Evolutionary conservation across 139 green algal species (phyloP).

Genomic region (Ettlia oleoabundans): DNA sequence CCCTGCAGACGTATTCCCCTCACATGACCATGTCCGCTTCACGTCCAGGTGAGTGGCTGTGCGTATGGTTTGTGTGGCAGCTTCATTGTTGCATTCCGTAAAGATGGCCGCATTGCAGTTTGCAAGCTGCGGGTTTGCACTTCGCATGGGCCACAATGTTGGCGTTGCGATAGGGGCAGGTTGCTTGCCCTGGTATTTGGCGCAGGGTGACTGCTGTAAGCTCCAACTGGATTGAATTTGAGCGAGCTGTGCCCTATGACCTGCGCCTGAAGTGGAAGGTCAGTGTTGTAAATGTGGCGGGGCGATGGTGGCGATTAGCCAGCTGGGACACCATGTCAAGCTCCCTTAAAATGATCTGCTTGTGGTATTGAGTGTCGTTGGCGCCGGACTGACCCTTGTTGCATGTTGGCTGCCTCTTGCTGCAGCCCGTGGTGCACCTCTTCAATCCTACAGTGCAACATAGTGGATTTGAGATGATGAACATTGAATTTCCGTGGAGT

Average conservation of each 20-base stretch:
- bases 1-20: conserved; percentile 5
- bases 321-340: too few relatives aligned
- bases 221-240: conserved; percentile 15
- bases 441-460: not conserved
- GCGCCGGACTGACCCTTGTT: too few relatives aligned
- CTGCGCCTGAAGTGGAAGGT: conserved; percentile 22
- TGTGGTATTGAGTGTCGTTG: too few relatives aligned
- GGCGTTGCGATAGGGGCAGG: too few relatives aligned
- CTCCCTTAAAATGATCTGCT: too few relatives aligned
- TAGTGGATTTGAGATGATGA: conserved; percentile 16
- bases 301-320: too few relatives aligned
- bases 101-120: too few relatives aligned
- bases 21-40: conserved; percentile 15
- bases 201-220: conserved; percentile 13
- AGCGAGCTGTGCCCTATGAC: conserved; percentile 18
- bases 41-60: not conserved
- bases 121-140: too few relatives aligned
- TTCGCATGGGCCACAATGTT: too few relatives aligned
- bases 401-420: too few relatives aligned
- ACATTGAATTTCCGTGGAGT: conserved; percentile 20
- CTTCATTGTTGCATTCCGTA: not conserved
- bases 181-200: too few relatives aligned
- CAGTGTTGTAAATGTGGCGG: too few relatives aligned
- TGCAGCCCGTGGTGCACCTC: conserved; percentile 14
- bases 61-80: not conserved